Evolutionary conservation across 768 basidiomycete species (phyloP), one percentile per base, ranked within the genome.

Genomic region (Suillus bovinus): DNA sequence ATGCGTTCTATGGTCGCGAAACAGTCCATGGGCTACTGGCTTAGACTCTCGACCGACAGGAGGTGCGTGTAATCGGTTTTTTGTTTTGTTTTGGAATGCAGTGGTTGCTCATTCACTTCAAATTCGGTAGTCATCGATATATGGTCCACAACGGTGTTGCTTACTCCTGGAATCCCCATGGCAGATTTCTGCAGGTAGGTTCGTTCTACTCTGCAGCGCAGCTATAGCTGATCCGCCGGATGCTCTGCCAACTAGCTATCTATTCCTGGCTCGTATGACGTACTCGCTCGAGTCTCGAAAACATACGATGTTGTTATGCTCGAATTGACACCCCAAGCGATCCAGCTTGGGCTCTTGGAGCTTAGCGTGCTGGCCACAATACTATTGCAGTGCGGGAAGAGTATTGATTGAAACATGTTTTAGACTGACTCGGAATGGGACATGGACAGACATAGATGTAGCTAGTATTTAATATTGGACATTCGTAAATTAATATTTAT

Each of bases 311-410:
- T 71, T 5, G 74, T 89, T 61, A 70, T 74, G 3, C 79, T 90
- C 20, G 86, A 89, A 60, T 70, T 90, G 61, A 84, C 84, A 2
- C 72, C 81, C 1, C 80, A 84, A 49, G 85, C 84, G 16, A 73
- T 88, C 36, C 81, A 84, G 61, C 74, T 81, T 9, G 81, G 81
- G 17, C 78, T 90, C 20, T 75, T 87, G 5, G 83, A 88, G 27
- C 70, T 78, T 9, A 72, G 78, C 61, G 69, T 88, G 31, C 76
- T 84, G 11, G 86, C 84, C 0, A 79, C 84, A 0, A 66, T 84
- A 6, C 75, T 89, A 27, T 75, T 89, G 49, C 84, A 83, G 62
- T 86, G 79, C 56, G 88, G 88, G n/a, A 82, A 81, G 60, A 84
- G 78, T 72, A 84, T 90, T 27, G 88, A 88, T 65, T 89, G 61